Evolutionary conservation across 352 stramenopile genomes (phyloP), one percentile per base, ranked within the genome.

Genomic region (Blastocystis sp.): DNA sequence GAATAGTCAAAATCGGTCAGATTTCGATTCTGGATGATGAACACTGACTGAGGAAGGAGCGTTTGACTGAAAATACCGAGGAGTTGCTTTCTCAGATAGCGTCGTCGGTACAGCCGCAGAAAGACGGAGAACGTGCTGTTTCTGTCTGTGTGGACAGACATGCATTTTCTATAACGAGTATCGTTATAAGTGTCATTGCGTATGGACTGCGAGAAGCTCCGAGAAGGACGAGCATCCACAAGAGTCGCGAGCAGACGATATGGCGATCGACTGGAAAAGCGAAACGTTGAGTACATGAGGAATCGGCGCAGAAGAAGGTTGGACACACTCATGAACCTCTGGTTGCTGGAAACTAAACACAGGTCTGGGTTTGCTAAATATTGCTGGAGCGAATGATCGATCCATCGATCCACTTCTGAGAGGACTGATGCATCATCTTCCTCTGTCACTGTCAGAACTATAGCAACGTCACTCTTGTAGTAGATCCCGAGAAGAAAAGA

Each of bases 51-150:
- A 4, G 70, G 70, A 54, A 23, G 41, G 15, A 66, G 9, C 11
- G 39, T 62, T 26, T 80, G 70, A 39, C 13, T 8, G 8, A 80
- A 8, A 39, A 80, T 8, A n/a, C 47, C 29, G 9, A 5, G 11
- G 13, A 80, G 29, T 50, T 80, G 70, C 26, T 23, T 64, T 56
- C 54, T 13, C 34, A 80, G 18, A 41, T 80, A 80, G 15, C 64
- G 23, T 0, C 70, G 70, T 26, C 64, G 70, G 45, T 80, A 80
- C 7, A 63, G 26, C 11, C 70, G 70, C 0, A 80, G 39, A 29
- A 80, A 80, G 15, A 80, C 70, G 3, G 70, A 59, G n/a, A 80
- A 59, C 39, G 70, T 45, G 43, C 70, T 63, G n/a, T 80, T 80
- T 23, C 18, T 11, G 9, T 26, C 18, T 18, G 39, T 41, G 23